Evolutionary conservation across 2,329 filamentous ascomycete species (phyloP).

Genomic region (Trichoderma sp.): DNA sequence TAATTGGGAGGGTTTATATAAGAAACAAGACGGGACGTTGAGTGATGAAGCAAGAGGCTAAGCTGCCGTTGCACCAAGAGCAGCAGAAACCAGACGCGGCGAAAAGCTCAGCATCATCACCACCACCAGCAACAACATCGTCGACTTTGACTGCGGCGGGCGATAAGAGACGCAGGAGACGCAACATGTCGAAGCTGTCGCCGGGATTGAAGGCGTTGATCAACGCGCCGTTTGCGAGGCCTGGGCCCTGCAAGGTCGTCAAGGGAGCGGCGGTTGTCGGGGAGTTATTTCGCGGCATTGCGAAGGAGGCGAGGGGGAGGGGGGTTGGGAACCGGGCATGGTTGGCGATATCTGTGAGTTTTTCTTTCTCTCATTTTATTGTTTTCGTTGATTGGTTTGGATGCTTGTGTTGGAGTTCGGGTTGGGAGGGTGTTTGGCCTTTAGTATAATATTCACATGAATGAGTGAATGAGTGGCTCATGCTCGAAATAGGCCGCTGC

Average conservation of each 20-base stretch:
- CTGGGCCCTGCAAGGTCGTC: slow-evolving; percentile 45
- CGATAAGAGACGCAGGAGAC: background rate
- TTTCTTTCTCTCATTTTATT: too few relatives aligned
- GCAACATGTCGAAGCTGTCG: slow-evolving; percentile 69
- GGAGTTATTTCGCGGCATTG: slow-evolving; percentile 63
- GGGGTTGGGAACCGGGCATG: slow-evolving; percentile 63
- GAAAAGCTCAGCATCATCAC: background rate
- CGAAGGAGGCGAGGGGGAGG: slow-evolving; percentile 58
- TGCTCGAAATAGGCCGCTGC: slow-evolving; percentile 60
- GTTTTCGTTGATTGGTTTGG: background rate
- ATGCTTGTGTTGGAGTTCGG: background rate
- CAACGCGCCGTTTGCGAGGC: slow-evolving; percentile 64
- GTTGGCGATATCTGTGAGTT: slow-evolving; percentile 61
- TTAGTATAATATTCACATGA: background rate
- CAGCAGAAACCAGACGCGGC: background rate
- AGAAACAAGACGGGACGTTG: background rate
- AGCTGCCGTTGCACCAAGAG: background rate
- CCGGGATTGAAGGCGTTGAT: slow-evolving; percentile 69
- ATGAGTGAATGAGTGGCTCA: background rate
- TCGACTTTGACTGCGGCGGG: too few relatives aligned
- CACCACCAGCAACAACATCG: background rate
- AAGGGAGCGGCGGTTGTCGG: slow-evolving; percentile 58
- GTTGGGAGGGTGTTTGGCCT: background rate
- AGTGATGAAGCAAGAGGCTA: background rate
- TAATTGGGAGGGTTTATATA: background rate